phyloP scores from a whole-genome alignment of 257 asterid species.

The Lithospermum erythrorhizon region DNA sequence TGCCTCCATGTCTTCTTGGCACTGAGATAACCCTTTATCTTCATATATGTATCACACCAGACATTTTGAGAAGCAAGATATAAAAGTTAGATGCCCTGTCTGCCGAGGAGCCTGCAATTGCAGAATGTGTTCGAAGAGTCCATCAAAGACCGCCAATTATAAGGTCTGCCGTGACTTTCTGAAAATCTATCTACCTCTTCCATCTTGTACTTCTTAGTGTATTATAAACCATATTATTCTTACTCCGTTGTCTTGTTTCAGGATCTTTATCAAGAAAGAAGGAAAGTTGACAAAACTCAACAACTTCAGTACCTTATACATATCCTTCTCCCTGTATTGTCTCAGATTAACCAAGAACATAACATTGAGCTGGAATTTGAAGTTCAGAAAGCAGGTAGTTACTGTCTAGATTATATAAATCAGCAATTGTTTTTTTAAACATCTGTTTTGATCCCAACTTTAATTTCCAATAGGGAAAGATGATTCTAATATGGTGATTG shows the following conservation, averaged over 20 bases:
- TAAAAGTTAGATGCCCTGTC: constrained; percentile 66
- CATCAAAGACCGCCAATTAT: constrained; percentile 24
- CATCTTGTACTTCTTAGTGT: not conserved
- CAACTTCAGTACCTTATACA: constrained; percentile 60
- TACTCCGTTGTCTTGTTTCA: constrained; percentile 23
- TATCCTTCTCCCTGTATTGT: constrained; percentile 75
- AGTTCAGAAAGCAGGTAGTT: constrained; percentile 57
- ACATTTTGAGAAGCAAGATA: constrained; percentile 57
- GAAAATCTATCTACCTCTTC: constrained; percentile 4
- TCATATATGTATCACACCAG: constrained; percentile 26
- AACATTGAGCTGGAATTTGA: constrained; percentile 56
- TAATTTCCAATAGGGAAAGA: constrained; percentile 41
- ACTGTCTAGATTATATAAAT: not conserved
- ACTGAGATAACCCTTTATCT: constrained; percentile 1
- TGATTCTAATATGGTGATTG: constrained; percentile 41
- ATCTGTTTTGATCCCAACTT: constrained; percentile 1
- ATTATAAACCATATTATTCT: constrained; percentile 8
- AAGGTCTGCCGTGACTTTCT: constrained; percentile 45
- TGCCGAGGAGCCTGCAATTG: constrained; percentile 71
- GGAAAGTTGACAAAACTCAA: constrained; percentile 40
- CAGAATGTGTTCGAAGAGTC: constrained; percentile 48
- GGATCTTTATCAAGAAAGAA: constrained; percentile 46
- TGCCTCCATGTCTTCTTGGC: constrained; percentile 2
- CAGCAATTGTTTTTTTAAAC: not conserved
- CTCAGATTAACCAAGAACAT: constrained; percentile 57